Conservation (phyloP, 306 rosid species). For the Cercis canadensis region DNA sequence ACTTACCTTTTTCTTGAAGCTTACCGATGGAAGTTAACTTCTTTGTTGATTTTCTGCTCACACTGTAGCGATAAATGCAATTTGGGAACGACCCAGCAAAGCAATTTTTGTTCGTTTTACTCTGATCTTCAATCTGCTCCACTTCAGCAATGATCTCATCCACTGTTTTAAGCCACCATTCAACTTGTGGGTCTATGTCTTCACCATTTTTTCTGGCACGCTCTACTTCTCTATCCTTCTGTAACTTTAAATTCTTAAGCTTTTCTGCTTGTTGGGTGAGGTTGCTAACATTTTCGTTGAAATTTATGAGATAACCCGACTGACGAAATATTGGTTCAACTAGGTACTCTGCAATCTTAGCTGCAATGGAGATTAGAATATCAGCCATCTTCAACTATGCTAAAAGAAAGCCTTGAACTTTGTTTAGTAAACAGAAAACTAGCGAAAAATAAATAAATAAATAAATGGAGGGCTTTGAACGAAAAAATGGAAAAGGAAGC, state of each 20-base stretch:
- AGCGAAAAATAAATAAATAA: too few relatives aligned
- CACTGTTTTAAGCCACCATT: background rate
- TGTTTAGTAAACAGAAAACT: too few relatives aligned
- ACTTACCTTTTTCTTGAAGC: background rate
- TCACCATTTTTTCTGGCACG: background rate
- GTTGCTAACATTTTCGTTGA: background rate
- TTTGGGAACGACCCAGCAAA: slow-evolving; percentile 14
- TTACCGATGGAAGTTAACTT: background rate
- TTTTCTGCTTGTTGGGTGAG: background rate
- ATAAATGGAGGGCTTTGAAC: too few relatives aligned
- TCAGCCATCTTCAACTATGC: background rate
- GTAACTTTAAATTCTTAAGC: background rate
- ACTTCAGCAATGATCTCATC: background rate
- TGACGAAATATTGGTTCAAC: slow-evolving; percentile 17
- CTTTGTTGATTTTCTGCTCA: slow-evolving; percentile 17
- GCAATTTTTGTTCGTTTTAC: background rate
- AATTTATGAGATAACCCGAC: slow-evolving; percentile 15
- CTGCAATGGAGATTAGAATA: slow-evolving; percentile 9
- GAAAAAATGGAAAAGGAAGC: too few relatives aligned
- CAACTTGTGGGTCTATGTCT: slow-evolving; percentile 6
- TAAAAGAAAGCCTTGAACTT: too few relatives aligned
- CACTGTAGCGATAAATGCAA: slow-evolving; percentile 11
- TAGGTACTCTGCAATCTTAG: slow-evolving; percentile 20
- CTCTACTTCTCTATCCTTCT: background rate
- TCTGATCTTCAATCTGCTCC: background rate